Evolutionary conservation across 1,284 basidiomycete genomes (phyloP).

Genomic region (Takashimella tepidaria): DNA sequence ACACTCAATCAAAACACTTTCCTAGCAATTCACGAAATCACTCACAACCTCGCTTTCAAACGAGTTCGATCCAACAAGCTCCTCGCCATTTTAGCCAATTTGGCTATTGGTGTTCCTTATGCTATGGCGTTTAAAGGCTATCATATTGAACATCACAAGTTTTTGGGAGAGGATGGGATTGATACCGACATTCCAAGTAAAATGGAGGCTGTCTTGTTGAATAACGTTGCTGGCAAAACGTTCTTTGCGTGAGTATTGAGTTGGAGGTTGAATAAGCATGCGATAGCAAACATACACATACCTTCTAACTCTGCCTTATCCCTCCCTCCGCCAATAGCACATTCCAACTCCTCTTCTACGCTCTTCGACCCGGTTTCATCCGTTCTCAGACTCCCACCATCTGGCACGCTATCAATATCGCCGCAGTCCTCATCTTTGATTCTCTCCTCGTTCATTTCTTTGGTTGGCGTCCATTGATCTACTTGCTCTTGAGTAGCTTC

Average conservation of each 20-base stretch:
- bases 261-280: conserved; percentile 66
- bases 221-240: conserved; percentile 94
- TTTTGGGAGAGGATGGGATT: conserved; percentile 84
- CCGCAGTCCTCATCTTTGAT: conserved; percentile 68
- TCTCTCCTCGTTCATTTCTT: conserved; percentile 59
- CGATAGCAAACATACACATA: not conserved
- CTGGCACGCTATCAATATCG: conserved; percentile 80
- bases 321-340: conserved; percentile 65
- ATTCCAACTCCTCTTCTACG: conserved; percentile 98
- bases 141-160: conserved; percentile 90
- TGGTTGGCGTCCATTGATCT: conserved; percentile 66
- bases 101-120: conserved; percentile 92
- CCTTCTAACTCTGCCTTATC: not conserved
- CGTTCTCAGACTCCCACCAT: conserved; percentile 71
- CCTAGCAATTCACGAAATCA: conserved; percentile 96
- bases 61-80: conserved; percentile 77
- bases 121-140: conserved; percentile 96
- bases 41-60: conserved; percentile 92
- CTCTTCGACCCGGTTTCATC: conserved; percentile 90
- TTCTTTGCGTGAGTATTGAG: conserved; percentile 77
- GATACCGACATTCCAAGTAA: conserved; percentile 86
- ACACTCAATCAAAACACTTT: conserved; percentile 97
- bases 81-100: conserved; percentile 83
- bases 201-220: conserved; percentile 76
- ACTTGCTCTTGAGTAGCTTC: conserved; percentile 82